These are phyloP conservation scores for Calamus simplicifolius DNA, from an alignment of 176 grass and related monocot genomes.

Conservation along the genomic window DNA sequence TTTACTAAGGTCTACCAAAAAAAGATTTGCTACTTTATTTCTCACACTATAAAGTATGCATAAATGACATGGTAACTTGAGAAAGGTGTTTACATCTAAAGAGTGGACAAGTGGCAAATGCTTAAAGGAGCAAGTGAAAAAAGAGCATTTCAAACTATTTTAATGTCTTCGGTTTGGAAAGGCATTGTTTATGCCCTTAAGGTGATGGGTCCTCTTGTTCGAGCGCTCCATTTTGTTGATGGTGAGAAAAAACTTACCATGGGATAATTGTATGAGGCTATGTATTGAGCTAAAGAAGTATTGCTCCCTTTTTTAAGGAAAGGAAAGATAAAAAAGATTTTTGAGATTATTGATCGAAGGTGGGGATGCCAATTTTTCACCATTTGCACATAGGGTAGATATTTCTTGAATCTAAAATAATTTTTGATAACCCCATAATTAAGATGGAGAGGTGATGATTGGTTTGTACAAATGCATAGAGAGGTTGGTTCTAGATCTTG, in stretches of 20 bases:
- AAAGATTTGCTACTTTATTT: neutral
- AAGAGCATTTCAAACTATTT: neutral
- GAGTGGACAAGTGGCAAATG: neutral
- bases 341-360: neutral
- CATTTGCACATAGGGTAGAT: neutral
- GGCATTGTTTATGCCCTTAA: too few relatives aligned
- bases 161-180: neutral
- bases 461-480: neutral
- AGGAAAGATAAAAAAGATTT: neutral
- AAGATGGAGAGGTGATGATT: neutral
- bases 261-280: neutral
- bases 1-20: too few relatives aligned
- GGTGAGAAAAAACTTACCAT: neutral
- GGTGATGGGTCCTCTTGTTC: neutral
- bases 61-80: too few relatives aligned
- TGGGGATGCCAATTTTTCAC: neutral
- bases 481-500: neutral
- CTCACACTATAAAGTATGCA: neutral
- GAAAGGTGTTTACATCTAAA: neutral
- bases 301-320: neutral
- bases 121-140: neutral
- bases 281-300: neutral
- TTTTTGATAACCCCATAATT: neutral
- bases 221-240: neutral
- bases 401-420: neutral